A percentile compares a stretch with the other conserved stretches of the same genome.
Conservation (phyloP, 2,329 filamentous ascomycete genomes). For the Clonostachys rosea region DNA sequence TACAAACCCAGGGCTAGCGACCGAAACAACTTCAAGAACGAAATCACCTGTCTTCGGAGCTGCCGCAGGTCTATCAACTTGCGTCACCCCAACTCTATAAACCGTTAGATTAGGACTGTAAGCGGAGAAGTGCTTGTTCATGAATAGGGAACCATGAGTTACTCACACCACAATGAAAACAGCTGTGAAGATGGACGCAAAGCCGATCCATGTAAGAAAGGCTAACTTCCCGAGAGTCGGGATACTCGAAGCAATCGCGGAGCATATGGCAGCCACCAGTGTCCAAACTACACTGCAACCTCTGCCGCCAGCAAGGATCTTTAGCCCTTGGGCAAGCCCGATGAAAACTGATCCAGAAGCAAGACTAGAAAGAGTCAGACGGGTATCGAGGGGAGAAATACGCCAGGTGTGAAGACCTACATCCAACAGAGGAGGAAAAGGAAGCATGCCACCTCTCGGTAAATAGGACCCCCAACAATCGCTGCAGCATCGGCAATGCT, state of each 20-base stretch:
- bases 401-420: conserved; percentile 3
- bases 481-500: conserved; percentile 16
- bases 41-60: conserved; percentile 11
- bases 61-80: conserved; percentile 6
- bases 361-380: conserved; percentile 5
- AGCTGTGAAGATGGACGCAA: conserved; percentile 14
- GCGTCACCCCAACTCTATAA: conserved; percentile 15
- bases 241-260: conserved; percentile 17
- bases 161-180: conserved; percentile 19
- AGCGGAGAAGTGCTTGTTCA: not conserved
- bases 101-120: not conserved
- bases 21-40: conserved; percentile 19
- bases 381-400: not conserved
- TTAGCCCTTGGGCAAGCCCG: conserved; percentile 12
- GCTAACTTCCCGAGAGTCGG: conserved; percentile 17
- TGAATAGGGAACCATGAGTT: not conserved
- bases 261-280: conserved; percentile 12
- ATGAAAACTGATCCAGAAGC: conserved; percentile 13
- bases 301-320: conserved; percentile 8
- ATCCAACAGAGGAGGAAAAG: conserved; percentile 15
- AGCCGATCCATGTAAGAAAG: conserved; percentile 20
- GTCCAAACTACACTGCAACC: conserved; percentile 14
- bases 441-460: conserved; percentile 10
- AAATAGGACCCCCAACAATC: conserved; percentile 11
- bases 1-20: conserved; percentile 12